Evolutionary conservation across 2,329 filamentous ascomycete genomes (phyloP).

Genomic region (Elsinoe ampelina): DNA sequence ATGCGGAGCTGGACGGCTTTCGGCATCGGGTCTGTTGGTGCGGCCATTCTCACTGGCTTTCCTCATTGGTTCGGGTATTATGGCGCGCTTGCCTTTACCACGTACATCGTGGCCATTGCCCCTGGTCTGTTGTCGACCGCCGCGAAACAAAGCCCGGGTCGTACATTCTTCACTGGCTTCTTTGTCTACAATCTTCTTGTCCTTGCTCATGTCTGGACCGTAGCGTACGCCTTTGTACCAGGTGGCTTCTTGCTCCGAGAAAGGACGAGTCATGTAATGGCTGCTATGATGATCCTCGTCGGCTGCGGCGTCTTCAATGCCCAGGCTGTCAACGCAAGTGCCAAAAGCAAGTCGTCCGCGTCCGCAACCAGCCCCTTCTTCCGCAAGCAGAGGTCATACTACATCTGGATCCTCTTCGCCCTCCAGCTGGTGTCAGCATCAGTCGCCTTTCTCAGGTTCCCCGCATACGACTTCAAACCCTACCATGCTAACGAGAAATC

Average conservation of each 20-base stretch:
- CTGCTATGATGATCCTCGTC: slow-evolving; percentile 71
- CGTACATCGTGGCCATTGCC: slow-evolving; percentile 73
- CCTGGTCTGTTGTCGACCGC: slow-evolving; percentile 68
- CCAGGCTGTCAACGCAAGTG: slow-evolving; percentile 39
- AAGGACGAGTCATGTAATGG: slow-evolving; percentile 93
- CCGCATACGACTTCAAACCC: slow-evolving; percentile 80
- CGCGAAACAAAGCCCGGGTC: slow-evolving; percentile 64
- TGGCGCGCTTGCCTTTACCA: slow-evolving; percentile 64
- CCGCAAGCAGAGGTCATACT: slow-evolving; percentile 53
- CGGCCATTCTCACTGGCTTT: slow-evolving; percentile 65
- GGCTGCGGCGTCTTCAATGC: slow-evolving; percentile 74
- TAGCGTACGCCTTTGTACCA: slow-evolving; percentile 95
- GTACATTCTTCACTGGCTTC: slow-evolving; percentile 81
- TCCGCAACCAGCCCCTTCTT: slow-evolving; percentile 21
- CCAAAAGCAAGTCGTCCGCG: slow-evolving; percentile 35
- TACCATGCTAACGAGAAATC: slow-evolving; percentile 82
- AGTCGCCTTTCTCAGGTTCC: slow-evolving; percentile 82
- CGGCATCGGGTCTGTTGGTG: slow-evolving; percentile 67
- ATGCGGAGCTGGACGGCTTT: slow-evolving; percentile 72
- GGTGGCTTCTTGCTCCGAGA: slow-evolving; percentile 87
- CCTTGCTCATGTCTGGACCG: slow-evolving; percentile 97
- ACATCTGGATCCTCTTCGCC: slow-evolving; percentile 60
- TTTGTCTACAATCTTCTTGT: slow-evolving; percentile 87
- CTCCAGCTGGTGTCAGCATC: slow-evolving; percentile 74
- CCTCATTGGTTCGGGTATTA: slow-evolving; percentile 85